Base-by-base conservation (phyloP, 495 filamentous ascomycete species). In the Ramalina intermedia region DNA sequence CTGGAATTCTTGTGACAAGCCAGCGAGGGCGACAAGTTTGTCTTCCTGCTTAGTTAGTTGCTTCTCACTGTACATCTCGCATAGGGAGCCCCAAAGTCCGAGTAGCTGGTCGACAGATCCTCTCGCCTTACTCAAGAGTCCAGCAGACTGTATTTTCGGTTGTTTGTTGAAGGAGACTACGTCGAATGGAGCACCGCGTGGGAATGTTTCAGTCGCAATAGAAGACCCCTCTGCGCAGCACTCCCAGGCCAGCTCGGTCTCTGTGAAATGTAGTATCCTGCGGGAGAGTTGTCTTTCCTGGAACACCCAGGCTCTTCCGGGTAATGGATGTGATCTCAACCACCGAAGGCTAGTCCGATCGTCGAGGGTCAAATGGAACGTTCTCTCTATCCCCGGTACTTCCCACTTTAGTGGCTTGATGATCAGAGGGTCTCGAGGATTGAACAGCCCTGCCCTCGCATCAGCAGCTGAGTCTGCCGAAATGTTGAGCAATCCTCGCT, bases 281-380 rank as follows among this genome's bases (percentile, higher is more conserved):
- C 47, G 38, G n/a, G 52, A 14, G 12, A 57, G 55, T 20, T 55
- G 13, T 38, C 46, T 26, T 39, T 57, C 52, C 26, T 55, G 52
- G 12, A 57, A 24, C 9, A 43, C 47, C 55, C 55, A 57, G 54
- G 44, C 14, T 17, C n/a, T 5, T 0, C 3, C 1, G 6, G 26
- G 35, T 13, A 16, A 14, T 17, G 6, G n/a, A 17, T 35, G 24
- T 47, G 8, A 1, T 11, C 17, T 26, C 44, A 47, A 26, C 37
- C 33, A 17, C 18, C 2, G 29, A 33, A 33, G 8, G 29, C 20
- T 13, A 16, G 26, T 47, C 33, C 43, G 43, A 35, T 47, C 44
- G 40, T 42, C 38, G 27, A 41, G 16, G 14, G 24, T 26, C 9
- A 46, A 13, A 7, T 45, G 14, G n/a, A 46, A 18, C 13, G 40